Evolutionary conservation across 106 monocot genomes (phyloP), one percentile per base, ranked within the genome.

Genomic region (Amphibolis antarctica): DNA sequence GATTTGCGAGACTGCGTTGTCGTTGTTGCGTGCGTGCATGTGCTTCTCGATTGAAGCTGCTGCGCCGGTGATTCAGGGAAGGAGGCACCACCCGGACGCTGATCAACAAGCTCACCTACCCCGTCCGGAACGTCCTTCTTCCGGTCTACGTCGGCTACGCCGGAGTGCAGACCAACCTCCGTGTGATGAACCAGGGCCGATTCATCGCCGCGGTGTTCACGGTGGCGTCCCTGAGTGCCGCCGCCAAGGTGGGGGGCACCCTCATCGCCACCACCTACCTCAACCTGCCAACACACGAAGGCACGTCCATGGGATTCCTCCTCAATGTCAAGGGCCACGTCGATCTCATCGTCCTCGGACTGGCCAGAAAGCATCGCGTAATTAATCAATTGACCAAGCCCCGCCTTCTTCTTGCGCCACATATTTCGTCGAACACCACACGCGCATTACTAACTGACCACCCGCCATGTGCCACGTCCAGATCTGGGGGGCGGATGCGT

Each of bases 301-400:
- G 80, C 0, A 18, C 81, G 36, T 59, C 72, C 7, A 66, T 91
- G 0, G 86, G 83, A 0, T 64, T 86, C 43, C 61, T 91, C 60
- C 62, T 91, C 24, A 91, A 86, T 28, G 83, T 77, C 57, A 91
- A 86, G 57, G 90, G 90, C 11, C 79, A 86, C 45, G 50, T 81
- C 4, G 78, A 86, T 55, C 28, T 91, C 29, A 70, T 91, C 54
- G 17, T 78, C 64, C 56, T 90, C 19, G 18, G 46, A 12, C 3
- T 76, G 7, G 71, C 75, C 26, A 31, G 42, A 44, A 45, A 66
- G 24, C 15, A 44, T 36, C 59, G 50, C 13, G 71, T 76, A 60
- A 28, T 44, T 14, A 42, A 4, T 53, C 0, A 30, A 13, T 53
- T 12, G 20, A 17, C 26, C 44, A 13, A 5, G 9, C 4, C 9